Percentiles rank a stretch among this genome's conserved stretches.
Conservation (phyloP, 2,329 filamentous ascomycete genomes). For the Fusarium cyanostomum region DNA sequence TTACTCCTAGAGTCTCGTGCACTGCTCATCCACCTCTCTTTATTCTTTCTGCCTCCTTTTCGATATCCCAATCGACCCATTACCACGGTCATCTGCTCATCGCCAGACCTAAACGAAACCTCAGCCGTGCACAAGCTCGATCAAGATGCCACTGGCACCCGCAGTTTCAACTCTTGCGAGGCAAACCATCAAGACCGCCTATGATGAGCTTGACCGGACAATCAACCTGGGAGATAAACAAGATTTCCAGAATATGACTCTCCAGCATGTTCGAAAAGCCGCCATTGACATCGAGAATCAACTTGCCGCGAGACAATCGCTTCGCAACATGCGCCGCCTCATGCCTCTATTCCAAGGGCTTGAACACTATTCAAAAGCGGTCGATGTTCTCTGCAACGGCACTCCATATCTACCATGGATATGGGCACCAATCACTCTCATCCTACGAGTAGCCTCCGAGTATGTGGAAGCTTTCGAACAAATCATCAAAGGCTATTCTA, state of each 20-base stretch:
- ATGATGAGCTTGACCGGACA: constrained; percentile 16
- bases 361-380: constrained; percentile 52
- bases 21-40: not conserved
- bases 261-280: constrained; percentile 35
- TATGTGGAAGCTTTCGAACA: constrained; percentile 53
- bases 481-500: constrained; percentile 52
- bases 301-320: constrained; percentile 48
- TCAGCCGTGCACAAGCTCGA: not conserved
- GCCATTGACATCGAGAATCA: constrained; percentile 51
- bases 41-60: too few relatives aligned
- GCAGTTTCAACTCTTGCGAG: constrained; percentile 8
- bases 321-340: constrained; percentile 56
- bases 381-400: constrained; percentile 57
- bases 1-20: too few relatives aligned
- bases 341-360: constrained; percentile 53
- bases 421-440: constrained; percentile 56
- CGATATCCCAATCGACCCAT: too few relatives aligned
- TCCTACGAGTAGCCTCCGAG: constrained; percentile 47
- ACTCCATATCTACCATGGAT: constrained; percentile 57
- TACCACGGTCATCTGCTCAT: not conserved
- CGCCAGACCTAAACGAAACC: not conserved
- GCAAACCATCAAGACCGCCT: constrained; percentile 5
- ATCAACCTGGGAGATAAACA: constrained; percentile 17
- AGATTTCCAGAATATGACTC: not conserved
- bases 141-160: constrained; percentile 18